Evolutionary conservation across 371 early-diverging fungal species (phyloP).

Genomic region (Furculomyces boomerangus): DNA sequence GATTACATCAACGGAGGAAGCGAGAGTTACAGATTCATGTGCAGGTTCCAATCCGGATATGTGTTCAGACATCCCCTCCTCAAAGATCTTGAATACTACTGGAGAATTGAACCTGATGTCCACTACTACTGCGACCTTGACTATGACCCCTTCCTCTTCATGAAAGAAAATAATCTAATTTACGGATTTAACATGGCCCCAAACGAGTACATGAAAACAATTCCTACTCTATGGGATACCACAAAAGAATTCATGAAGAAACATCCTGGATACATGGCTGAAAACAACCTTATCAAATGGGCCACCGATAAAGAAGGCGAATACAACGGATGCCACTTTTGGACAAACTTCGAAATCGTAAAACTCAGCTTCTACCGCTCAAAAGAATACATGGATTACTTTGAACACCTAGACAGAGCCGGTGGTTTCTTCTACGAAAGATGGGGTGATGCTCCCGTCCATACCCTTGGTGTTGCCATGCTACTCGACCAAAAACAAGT

Average conservation of each 20-base stretch:
- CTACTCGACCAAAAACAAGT: conserved; percentile 54
- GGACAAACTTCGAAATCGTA: conserved; percentile 27
- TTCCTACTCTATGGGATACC: conserved; percentile 51
- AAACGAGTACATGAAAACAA: conserved; percentile 47
- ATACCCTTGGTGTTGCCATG: conserved; percentile 71
- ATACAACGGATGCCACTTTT: conserved; percentile 26
- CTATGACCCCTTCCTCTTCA: conserved; percentile 44
- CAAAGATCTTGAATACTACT: conserved; percentile 45
- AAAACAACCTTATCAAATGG: conserved; percentile 23
- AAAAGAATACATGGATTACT: conserved; percentile 31
- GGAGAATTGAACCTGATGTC: conserved; percentile 77
- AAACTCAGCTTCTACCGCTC: conserved; percentile 20
- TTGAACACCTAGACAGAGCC: conserved; percentile 36
- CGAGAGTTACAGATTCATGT: conserved; percentile 40
- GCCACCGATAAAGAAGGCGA: conserved; percentile 26
- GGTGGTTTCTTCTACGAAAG: conserved; percentile 53
- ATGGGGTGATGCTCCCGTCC: conserved; percentile 65
- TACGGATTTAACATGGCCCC: conserved; percentile 52
- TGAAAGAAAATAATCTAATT: conserved; percentile 29
- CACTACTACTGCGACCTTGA: conserved; percentile 54
- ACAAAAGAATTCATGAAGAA: conserved; percentile 28
- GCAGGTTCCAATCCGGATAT: conserved; percentile 33
- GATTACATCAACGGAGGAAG: conserved; percentile 21
- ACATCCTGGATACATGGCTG: conserved; percentile 20
- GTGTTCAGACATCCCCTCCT: conserved; percentile 58